Percentiles rank a stretch among this genome's conserved stretches.
Conservation (phyloP, 352 stramenopile genomes). For the Phytophthora pistaciae region DNA sequence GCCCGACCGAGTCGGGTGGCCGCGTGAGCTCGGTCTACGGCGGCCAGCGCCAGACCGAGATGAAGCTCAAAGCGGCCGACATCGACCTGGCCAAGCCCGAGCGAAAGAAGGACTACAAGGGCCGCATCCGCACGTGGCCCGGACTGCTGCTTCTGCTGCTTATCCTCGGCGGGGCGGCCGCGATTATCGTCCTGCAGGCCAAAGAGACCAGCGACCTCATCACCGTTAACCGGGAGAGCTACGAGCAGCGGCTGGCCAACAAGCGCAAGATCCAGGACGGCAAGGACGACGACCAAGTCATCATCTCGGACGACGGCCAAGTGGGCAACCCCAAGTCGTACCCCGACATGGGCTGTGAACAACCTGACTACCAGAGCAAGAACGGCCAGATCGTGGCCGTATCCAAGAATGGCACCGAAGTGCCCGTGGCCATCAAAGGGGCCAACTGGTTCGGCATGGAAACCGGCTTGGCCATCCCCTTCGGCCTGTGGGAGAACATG, state of each 20-base stretch:
- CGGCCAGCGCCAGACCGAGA: conserved; percentile 54
- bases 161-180: conserved; percentile 41
- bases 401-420: conserved; percentile 63
- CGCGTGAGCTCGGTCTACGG: conserved; percentile 17
- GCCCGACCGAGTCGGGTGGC: conserved; percentile 37
- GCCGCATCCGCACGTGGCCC: conserved; percentile 70
- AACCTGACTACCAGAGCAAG: conserved; percentile 74
- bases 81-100: conserved; percentile 47
- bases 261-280: conserved; percentile 57
- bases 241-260: conserved; percentile 33
- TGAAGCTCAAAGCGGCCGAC: conserved; percentile 62
- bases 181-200: conserved; percentile 51
- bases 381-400: conserved; percentile 56
- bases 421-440: conserved; percentile 64
- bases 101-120: conserved; percentile 70
- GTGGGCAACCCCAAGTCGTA: conserved; percentile 68
- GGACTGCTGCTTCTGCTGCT: conserved; percentile 60
- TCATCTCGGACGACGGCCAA: conserved; percentile 62
- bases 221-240: conserved; percentile 21
- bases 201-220: conserved; percentile 43
- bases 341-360: conserved; percentile 55
- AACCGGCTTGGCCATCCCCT: conserved; percentile 60
- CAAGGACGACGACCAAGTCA: conserved; percentile 35
- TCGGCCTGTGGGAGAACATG: conserved; percentile 77
- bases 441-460: conserved; percentile 87